Evolutionary conservation across 116 monocot genomes (phyloP).

Genomic region (Iris pallida): DNA sequence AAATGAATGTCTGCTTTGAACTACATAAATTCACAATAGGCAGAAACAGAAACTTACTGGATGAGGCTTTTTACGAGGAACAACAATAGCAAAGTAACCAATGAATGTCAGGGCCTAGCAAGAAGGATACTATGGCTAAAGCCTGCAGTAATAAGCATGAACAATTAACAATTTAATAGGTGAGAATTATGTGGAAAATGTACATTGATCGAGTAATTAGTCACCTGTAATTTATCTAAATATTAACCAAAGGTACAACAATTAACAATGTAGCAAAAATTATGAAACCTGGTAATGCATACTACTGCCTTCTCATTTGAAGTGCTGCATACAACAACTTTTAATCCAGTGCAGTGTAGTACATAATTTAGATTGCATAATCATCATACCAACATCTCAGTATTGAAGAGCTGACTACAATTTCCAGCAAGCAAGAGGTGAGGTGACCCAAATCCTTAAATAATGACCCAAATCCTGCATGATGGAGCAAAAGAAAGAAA

Average conservation of each 20-base stretch:
- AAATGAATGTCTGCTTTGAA: no score
- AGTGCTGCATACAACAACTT: conserved; percentile 98
- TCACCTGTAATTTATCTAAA: not conserved
- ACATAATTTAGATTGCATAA: no score
- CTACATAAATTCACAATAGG: no score
- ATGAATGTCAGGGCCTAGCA: conserved; percentile 78
- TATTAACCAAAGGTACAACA: not conserved
- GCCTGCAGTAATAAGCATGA: conserved; percentile 37
- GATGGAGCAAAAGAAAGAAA: no score
- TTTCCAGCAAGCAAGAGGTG: no score
- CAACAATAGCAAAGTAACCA: no score
- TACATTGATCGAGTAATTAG: not conserved
- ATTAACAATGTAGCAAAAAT: not conserved
- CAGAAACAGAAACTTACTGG: conserved; percentile 60
- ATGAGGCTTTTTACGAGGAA: conserved; percentile 96
- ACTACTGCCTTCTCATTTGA: conserved; percentile 98
- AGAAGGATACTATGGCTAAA: conserved; percentile 88
- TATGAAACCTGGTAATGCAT: conserved; percentile 32
- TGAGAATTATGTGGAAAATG: not conserved
- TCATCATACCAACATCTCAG: no score
- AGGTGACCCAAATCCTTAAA: no score
- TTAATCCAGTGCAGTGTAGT: conserved; percentile 59
- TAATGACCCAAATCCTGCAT: no score
- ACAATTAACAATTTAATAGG: not conserved
- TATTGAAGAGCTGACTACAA: no score